Evolutionary conservation across 163 green algal species (phyloP).

Genomic region (Scenedesmus sp.): DNA sequence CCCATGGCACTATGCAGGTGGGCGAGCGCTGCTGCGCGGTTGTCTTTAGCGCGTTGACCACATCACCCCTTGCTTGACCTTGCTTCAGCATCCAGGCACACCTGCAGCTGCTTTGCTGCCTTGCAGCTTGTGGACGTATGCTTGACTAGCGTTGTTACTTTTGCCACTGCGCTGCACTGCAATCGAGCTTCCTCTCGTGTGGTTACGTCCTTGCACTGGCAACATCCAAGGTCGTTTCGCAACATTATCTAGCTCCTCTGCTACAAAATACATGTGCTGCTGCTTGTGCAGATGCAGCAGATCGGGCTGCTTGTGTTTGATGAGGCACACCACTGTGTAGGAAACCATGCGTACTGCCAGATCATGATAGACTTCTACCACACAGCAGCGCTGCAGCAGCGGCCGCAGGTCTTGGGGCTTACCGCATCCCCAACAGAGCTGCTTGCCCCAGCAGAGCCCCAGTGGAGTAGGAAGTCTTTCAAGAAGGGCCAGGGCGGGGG

Average conservation of each 20-base stretch:
- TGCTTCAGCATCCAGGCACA: no score
- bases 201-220: neutral
- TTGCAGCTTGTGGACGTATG: no score
- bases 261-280: neutral
- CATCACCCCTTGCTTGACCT: no score
- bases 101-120: no score
- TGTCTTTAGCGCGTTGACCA: no score
- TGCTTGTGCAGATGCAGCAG: conserved; percentile 42
- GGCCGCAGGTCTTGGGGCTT: conserved; percentile 35
- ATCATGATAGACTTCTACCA: conserved; percentile 49
- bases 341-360: conserved; percentile 51
- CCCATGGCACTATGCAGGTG: conserved; percentile 52
- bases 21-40: neutral
- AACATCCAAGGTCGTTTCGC: neutral
- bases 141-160: no score
- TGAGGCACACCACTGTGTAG: conserved; percentile 55
- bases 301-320: conserved; percentile 58
- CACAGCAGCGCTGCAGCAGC: neutral
- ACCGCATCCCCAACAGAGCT: conserved; percentile 37
- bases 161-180: no score
- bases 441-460: conserved; percentile 1
- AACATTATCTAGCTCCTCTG: neutral
- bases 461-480: neutral
- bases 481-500: conserved; percentile 5
- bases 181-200: no score